Base-by-base conservation (phyloP, 2,329 filamentous ascomycete species). In the Plectosphaerella plurivora region DNA sequence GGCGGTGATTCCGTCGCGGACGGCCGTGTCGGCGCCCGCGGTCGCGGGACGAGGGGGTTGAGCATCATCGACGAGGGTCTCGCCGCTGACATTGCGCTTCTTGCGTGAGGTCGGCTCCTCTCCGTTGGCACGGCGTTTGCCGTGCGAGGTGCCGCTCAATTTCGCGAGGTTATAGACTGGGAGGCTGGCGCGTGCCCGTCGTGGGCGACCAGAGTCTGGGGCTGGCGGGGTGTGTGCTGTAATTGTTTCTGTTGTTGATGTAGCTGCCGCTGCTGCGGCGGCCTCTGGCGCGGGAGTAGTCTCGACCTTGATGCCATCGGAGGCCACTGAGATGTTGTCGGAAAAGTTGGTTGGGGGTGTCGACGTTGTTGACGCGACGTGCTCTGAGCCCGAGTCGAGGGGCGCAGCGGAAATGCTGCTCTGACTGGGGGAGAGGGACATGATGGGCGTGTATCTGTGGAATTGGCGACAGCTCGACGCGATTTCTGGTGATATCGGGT, bases 261-360 rank as follows among this genome's bases (percentile, higher is more conserved):
- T 12, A 5, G 28, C 8, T 33, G 28, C 28, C 11, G 28, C 11
- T 33, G 28, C 8, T 33, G 28, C 11, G 28, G 28, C 28, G 11
- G 28, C 28, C 7, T 51, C 49, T 51, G 55, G 48, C 54, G 52
- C 25, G 57, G 54, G 57, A n/a, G 55, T 49, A 11, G 54, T 57
- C 48, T 60, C 70, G 59, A 68, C 66, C 56, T 72, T 73, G 35
- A 68, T 65, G 35, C 65, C 57, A 49, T 71, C 68, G 41, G 79
- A 80, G 51, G 75, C 73, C 52, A 84, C 71, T 68, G 83, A 87
- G 54, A 74, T 76, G 60, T 73, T 77, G 65, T 88, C 85, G 62
- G 79, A 81, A 59, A 85, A 72, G 59, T 82, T 88, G 47, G 85
- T 88, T 22, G 84, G 83, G 46, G 86, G 85, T 53, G 86, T 88